Evolutionary conservation across 257 asterid species (phyloP), one percentile per base, ranked within the genome.

Genomic region (Petunia secreta): DNA sequence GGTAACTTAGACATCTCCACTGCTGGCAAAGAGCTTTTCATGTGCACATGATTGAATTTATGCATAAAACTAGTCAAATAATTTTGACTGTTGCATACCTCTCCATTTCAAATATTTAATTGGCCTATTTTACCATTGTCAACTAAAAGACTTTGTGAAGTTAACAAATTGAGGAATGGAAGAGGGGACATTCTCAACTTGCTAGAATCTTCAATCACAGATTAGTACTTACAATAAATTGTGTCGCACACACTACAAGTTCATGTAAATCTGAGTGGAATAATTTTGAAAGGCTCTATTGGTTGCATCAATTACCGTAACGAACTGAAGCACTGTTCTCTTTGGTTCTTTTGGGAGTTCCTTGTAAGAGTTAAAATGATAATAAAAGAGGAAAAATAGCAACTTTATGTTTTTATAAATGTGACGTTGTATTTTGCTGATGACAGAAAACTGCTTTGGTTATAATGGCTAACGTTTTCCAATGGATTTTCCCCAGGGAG

Each of bases 401-500:
- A 63, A 9, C 4, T 63, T 63, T 63, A 41, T 4, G 10, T 10
- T 36, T 10, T 4, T 4, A 11, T 37, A 5, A 13, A 5, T 63
- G 16, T 63, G n/a, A 3, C 34, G 34, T 55, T 55, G 62, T 15
- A 7, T 55, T 63, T 10, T 63, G n/a, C 1, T 63, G 13, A 9
- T 5, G 16, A 63, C 16, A 64, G 25, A 64, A 38, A 5, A 8
- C 8, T 37, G 16, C 8, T 63, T 63, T 63, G 44, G 44, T 63
- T 13, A 62, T 37, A 63, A 63, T 37, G 16, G 71, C 48, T 64
- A 64, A 64, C 4, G 46, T 38, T 75, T 75, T 46, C 53, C 83
- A 62, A 54, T 34, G 44, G 37, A 83, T 76, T 67, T 76, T 67
- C 57, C 77, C 34, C 92, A 91, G 98, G 98, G 89, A 79, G 86